Conservation (phyloP, 495 filamentous ascomycete species). For the Penicillium pulvis region DNA sequence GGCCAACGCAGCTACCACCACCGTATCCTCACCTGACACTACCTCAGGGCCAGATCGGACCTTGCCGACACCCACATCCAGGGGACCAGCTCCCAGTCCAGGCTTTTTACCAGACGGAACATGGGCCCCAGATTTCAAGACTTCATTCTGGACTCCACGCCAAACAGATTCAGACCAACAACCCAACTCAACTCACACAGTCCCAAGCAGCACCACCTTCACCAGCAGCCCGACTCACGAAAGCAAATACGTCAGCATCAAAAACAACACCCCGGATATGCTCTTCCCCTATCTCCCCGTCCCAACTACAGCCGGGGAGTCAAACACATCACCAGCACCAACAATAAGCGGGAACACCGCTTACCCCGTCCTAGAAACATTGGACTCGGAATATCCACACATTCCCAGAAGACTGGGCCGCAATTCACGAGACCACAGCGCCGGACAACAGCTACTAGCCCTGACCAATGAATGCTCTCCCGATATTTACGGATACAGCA, state of each 20-base stretch:
- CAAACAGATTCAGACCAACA: conserved; percentile 1
- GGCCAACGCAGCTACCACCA: conserved; percentile 21
- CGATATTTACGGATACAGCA: conserved; percentile 41
- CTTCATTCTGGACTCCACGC: conserved; percentile 21
- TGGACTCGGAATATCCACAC: conserved; percentile 29
- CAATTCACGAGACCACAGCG: conserved; percentile 23
- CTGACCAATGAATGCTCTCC: conserved; percentile 26
- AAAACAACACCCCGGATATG: conserved; percentile 27
- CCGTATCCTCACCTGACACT: conserved; percentile 24
- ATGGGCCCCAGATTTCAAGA: conserved; percentile 14
- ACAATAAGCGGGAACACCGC: conserved; percentile 16
- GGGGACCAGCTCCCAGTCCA: conserved; percentile 20
- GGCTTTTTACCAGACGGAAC: background rate
- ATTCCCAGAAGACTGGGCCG: conserved; percentile 17
- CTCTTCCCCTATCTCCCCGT: conserved; percentile 36
- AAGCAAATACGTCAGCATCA: conserved; percentile 22
- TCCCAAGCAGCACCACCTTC: conserved; percentile 25
- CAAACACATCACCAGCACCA: conserved; percentile 5
- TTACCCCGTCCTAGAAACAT: conserved; percentile 24
- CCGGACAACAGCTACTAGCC: conserved; percentile 24
- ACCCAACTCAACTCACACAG: conserved; percentile 7
- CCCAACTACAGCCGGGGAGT: conserved; percentile 19
- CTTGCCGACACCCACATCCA: conserved; percentile 38
- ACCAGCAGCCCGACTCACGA: conserved; percentile 14
- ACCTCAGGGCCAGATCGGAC: conserved; percentile 34